A percentile compares a stretch with the other conserved stretches of the same genome.
Evolutionary conservation across 2,329 filamentous ascomycete genomes (phyloP).

Genomic region (Apiospora rasikravindrae): DNA sequence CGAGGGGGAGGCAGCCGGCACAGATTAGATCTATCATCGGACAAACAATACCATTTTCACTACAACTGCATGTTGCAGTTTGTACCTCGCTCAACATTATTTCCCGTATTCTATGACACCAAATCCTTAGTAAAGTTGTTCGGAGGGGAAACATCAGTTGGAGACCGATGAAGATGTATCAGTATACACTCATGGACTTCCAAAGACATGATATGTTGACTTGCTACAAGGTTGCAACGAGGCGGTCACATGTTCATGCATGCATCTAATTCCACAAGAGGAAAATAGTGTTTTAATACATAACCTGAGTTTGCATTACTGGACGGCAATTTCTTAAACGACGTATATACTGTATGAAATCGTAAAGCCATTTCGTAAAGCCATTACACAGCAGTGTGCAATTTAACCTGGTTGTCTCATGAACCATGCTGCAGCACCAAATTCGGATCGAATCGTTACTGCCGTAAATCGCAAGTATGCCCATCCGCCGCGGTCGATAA

Average conservation of each 20-base stretch:
- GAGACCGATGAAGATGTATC: not conserved
- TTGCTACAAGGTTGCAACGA: not conserved
- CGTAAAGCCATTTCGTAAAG: slow-evolving; percentile 17
- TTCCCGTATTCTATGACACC: not conserved
- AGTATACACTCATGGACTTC: not conserved
- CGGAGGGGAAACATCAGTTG: not conserved
- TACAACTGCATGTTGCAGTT: slow-evolving; percentile 6
- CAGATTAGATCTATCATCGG: not conserved
- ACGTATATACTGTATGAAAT: slow-evolving; percentile 13
- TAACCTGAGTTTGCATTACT: slow-evolving; percentile 3
- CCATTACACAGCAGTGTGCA: slow-evolving; percentile 7
- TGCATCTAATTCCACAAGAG: not conserved
- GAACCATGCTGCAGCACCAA: not conserved
- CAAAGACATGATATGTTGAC: not conserved
- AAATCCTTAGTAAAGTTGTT: not conserved
- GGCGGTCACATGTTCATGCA: not conserved
- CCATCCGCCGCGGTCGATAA: not conserved
- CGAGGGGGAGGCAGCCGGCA: not conserved
- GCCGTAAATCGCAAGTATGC: slow-evolving; percentile 3
- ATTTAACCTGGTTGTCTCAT: not conserved
- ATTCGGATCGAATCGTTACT: not conserved
- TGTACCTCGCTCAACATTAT: not conserved
- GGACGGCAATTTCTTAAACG: slow-evolving; percentile 10
- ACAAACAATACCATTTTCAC: not conserved
- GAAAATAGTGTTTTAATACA: not conserved